Evolutionary conservation across 208 protist species (phyloP), one percentile per base, ranked within the genome.

Genomic region (Leishmania lainsoni): DNA sequence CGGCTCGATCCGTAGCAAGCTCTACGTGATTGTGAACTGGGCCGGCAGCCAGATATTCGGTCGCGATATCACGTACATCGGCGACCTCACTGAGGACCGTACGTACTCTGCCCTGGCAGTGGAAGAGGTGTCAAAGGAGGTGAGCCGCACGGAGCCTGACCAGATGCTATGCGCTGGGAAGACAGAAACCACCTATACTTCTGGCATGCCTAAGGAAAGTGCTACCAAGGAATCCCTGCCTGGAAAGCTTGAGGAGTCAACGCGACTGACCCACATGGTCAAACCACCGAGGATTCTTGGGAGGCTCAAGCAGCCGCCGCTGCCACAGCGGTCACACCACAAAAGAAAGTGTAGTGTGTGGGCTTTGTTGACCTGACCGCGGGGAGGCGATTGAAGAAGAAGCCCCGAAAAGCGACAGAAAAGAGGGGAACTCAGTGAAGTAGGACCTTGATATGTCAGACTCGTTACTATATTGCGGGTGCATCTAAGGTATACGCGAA

Each of bases 21-120:
- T 97, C 3, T 96, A 96, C 86, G 90, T 97, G 32, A 73, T 95
- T 65, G 89, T 95, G 61, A 96, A 97, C 86, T 97, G 94, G 94
- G 75, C 78, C 26, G 92, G 92, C 48, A 96, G 92, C 75, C 81
- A 86, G 16, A 71, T 97, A 10, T 97, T 97, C 78, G 92, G 93
- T 58, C 93, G 93, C 52, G 93, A 97, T 79, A 90, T 91, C 83
- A 97, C 93, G 68, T 95, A 93, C 86, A 95, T 97, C 83, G 91
- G 82, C 59, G 93, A 97, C 72, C 83, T 95, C 71, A 94, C 86
- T 49, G 93, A 97, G 76, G 91, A 93, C 74, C 87, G 87, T 52
- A 86, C 91, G 75, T 97, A 92, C 86, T 58, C 83, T 54, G 68
- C 80, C 32, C 77, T 97, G 26, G 93, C 93, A 20, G 72, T 85